Evolutionary conservation across 208 protist species (phyloP), one percentile per base, ranked within the genome.

Genomic region (Leishmania aethiopica): DNA sequence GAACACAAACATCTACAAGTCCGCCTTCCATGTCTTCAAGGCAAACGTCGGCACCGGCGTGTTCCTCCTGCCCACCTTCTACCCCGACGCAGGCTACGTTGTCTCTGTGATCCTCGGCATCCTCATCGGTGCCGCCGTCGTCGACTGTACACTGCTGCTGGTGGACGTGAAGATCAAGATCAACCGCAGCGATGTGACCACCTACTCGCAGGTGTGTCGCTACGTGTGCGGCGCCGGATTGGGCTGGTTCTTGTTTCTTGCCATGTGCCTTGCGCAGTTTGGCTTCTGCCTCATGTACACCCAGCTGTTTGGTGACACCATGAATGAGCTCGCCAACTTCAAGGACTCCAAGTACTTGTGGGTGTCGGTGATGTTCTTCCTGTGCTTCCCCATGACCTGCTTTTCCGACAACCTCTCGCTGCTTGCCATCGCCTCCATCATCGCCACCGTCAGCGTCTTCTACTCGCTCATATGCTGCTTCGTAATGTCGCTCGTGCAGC

Each of bases 11-110:
- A 89, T 93, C 66, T 89, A 78, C 83, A 93, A 93, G 79, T 90
- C 90, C 47, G 90, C 90, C 45, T 95, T 96, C 73, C 94, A 97
- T 77, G 89, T 97, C 67, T 97, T 97, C 87, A 97, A 97, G 87
- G 94, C 91, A 32, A 97, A 97, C 86, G 94, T 97, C 53, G 94
- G 94, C 40, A 90, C 92, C 1, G 94, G 91, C 76, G 89, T 97
- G 42, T 97, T 96, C 82, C 78, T 95, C 57, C 87, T 97, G 7
- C 90, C 92, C 3, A 94, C 89, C 71, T 94, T 93, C 79, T 97
- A 97, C 88, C 76, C 87, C 45, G 90, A 97, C 69, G 70, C 91
- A 37, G 94, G 94, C 49, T 96, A 94, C 87, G 80, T 90, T 11
- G 69, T 93, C 42, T 82, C 83, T 11, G 59, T 84, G 15, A 82